Percentiles rank a stretch among this genome's conserved stretches.
Conservation (phyloP, 441 rosid genomes). For the Adansonia rubrostipa region DNA sequence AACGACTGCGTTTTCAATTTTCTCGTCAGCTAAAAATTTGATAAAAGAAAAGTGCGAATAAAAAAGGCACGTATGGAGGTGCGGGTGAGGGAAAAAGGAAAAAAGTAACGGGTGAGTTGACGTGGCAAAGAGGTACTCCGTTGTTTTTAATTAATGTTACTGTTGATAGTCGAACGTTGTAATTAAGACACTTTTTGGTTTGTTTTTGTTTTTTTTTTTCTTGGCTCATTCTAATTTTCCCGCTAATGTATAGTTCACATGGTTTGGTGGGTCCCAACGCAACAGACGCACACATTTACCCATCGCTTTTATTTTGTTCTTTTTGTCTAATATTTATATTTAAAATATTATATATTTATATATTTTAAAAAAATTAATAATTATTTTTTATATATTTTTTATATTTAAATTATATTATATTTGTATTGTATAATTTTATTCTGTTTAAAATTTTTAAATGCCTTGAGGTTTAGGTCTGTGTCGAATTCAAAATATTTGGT, state of each 20-base stretch:
- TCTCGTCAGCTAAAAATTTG: background rate
- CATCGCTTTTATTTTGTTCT: background rate
- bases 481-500: background rate
- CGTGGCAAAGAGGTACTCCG: conserved; percentile 39
- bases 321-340: background rate
- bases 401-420: background rate
- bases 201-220: background rate
- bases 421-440: background rate
- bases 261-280: conserved; percentile 32
- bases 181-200: conserved; percentile 35
- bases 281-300: background rate
- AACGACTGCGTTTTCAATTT: conserved; percentile 16
- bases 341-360: background rate
- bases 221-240: conserved; percentile 13
- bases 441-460: background rate
- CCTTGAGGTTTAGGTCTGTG: background rate
- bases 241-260: conserved; percentile 30
- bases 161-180: conserved; percentile 45
- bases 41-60: conserved; percentile 2
- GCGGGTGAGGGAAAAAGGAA: background rate
- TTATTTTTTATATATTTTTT: background rate
- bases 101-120: conserved; percentile 35
- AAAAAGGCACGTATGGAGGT: conserved; percentile 36
- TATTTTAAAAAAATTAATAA: background rate
- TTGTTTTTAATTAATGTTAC: conserved; percentile 6